Percentiles rank a stretch among this genome's conserved stretches.
Evolutionary conservation across 2,329 filamentous ascomycete genomes (phyloP).

Genomic region (Claviceps maximensis): DNA sequence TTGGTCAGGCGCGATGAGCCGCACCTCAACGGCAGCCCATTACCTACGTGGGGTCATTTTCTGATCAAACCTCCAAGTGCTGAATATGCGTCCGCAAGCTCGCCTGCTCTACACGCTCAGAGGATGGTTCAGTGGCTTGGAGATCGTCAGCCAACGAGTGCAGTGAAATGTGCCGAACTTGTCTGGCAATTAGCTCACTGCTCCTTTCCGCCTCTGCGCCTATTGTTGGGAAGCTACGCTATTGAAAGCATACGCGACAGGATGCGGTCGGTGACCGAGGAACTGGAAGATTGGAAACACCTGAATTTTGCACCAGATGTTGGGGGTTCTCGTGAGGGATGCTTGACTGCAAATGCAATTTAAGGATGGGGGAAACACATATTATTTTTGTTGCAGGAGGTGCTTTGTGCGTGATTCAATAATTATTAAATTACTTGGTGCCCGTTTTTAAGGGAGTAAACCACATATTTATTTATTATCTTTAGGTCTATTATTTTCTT

Average conservation of each 20-base stretch:
- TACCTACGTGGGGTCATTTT: conserved; percentile 85
- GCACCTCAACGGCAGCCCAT: conserved; percentile 37
- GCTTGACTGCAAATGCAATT: not conserved
- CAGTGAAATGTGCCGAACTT: conserved; percentile 82
- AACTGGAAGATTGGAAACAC: conserved; percentile 88
- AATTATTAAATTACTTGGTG: too few species aligned
- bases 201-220: conserved; percentile 74
- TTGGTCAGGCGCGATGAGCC: conserved; percentile 78
- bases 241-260: conserved; percentile 92
- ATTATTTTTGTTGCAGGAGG: too few species aligned
- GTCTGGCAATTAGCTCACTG: conserved; percentile 94
- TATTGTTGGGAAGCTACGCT: conserved; percentile 85
- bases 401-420: too few species aligned
- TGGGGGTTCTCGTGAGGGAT: not conserved
- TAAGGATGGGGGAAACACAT: too few species aligned
- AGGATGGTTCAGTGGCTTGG: conserved; percentile 91
- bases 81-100: conserved; percentile 63
- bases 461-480: too few species aligned
- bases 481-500: too few species aligned
- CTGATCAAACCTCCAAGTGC: conserved; percentile 75
- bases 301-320: conserved; percentile 45
- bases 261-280: conserved; percentile 80
- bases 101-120: conserved; percentile 77
- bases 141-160: conserved; percentile 82
- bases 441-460: too few species aligned